phyloP scores from a whole-genome alignment of 2,329 filamentous ascomycete genomes.

The Aspergillus bombycis region DNA sequence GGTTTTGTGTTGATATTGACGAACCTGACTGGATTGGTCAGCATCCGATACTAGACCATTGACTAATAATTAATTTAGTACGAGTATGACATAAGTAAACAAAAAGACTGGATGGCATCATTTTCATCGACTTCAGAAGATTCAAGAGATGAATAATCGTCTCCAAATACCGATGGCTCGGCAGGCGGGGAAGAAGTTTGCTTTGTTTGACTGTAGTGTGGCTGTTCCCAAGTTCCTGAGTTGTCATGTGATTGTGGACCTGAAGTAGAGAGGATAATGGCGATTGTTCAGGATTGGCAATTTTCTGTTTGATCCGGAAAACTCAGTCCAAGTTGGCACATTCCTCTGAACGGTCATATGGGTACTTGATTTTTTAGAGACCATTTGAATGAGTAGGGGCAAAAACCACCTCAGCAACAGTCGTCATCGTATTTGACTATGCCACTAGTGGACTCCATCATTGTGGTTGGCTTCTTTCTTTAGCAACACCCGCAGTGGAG shows the following conservation, averaged over 20 bases:
- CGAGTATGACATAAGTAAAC: not conserved
- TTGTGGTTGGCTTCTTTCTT: conserved; percentile 20
- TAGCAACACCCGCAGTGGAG: conserved; percentile 26
- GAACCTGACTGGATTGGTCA: not conserved
- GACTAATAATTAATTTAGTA: no score
- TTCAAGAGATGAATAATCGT: not conserved
- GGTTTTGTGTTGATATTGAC: not conserved
- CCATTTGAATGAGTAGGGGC: not conserved
- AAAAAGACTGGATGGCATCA: not conserved
- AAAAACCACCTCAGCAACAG: conserved; percentile 1
- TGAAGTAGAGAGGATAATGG: not conserved
- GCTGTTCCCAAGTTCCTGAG: not conserved
- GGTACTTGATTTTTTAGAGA: not conserved
- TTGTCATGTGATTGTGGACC: not conserved
- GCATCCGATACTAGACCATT: not conserved
- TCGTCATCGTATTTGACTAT: conserved; percentile 10
- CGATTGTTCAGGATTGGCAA: not conserved
- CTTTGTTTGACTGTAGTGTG: not conserved
- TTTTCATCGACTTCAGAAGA: not conserved
- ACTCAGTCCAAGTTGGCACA: not conserved
- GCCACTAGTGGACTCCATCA: not conserved
- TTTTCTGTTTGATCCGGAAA: not conserved
- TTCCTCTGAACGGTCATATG: not conserved
- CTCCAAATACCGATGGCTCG: not conserved
- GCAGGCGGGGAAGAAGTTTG: not conserved